Percentiles rank a stretch among this genome's conserved stretches.
Conservation (phyloP, 2,329 filamentous ascomycete species). For the Aspergillus costaricaensis region DNA sequence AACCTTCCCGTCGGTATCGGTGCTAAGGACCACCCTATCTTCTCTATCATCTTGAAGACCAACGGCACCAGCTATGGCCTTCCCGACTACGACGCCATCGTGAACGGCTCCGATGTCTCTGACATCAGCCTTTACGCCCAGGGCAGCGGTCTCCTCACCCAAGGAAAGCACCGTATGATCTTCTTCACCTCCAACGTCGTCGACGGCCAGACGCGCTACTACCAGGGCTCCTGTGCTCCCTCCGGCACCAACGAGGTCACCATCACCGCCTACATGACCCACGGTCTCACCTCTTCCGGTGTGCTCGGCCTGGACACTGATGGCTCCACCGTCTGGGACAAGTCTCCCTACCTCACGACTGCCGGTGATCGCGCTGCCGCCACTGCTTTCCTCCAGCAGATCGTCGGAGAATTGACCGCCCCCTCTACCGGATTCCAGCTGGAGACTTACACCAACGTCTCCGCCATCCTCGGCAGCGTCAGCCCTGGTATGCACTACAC, state of each 20-base stretch:
- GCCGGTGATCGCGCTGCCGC: slow-evolving; percentile 25
- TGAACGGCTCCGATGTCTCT: slow-evolving; percentile 10
- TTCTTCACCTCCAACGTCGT: slow-evolving; percentile 31
- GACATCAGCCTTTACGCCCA: slow-evolving; percentile 29
- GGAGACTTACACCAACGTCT: slow-evolving; percentile 24
- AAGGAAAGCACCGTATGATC: slow-evolving; percentile 30
- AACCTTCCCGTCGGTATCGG: slow-evolving; percentile 55
- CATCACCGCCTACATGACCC: slow-evolving; percentile 31
- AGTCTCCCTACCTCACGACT: slow-evolving; percentile 29
- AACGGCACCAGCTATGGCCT: slow-evolving; percentile 18
- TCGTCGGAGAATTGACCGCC: slow-evolving; percentile 25
- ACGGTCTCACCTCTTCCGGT: slow-evolving; percentile 30
- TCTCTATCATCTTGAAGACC: slow-evolving; percentile 8
- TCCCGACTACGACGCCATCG: neutral
- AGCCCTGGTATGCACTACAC: slow-evolving; percentile 33
- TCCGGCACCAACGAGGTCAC: slow-evolving; percentile 17
- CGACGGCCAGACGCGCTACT: slow-evolving; percentile 29
- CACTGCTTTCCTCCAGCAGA: slow-evolving; percentile 20
- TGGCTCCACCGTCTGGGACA: slow-evolving; percentile 29
- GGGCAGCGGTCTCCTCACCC: slow-evolving; percentile 22
- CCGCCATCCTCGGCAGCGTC: slow-evolving; percentile 32
- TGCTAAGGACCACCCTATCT: slow-evolving; percentile 46
- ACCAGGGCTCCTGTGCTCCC: slow-evolving; percentile 28
- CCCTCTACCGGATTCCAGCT: slow-evolving; percentile 26
- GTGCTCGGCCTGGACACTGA: slow-evolving; percentile 25